Evolutionary conservation across 2,329 filamentous ascomycete genomes (phyloP).

Genomic region (Teratosphaeria pseudoeucalypti): DNA sequence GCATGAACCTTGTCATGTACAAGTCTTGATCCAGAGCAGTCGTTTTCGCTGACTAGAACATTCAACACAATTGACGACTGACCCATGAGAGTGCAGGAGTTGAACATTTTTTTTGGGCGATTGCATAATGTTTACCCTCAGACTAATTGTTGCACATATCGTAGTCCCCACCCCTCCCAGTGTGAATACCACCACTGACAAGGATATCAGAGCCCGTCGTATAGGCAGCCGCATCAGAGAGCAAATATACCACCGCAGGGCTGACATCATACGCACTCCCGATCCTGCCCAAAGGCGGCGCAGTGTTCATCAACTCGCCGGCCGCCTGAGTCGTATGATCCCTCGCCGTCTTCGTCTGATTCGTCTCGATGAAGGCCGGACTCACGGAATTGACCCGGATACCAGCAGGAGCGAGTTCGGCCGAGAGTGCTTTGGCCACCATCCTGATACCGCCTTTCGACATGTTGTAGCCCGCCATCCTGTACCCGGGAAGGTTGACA

Average conservation of each 20-base stretch:
- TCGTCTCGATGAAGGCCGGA: constrained; percentile 16
- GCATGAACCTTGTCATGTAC: too few relatives aligned
- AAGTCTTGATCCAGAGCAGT: too few relatives aligned
- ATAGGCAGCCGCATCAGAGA: constrained; percentile 6
- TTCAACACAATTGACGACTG: neutral
- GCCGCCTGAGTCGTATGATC: constrained; percentile 2
- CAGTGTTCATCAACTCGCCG: constrained; percentile 6
- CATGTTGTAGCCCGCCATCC: constrained; percentile 25
- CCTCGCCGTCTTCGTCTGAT: constrained; percentile 1
- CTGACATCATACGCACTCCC: constrained; percentile 6
- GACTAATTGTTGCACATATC: neutral
- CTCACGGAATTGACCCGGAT: constrained; percentile 15
- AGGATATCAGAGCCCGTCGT: constrained; percentile 7
- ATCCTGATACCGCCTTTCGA: constrained; percentile 20
- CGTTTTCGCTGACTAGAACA: too few relatives aligned
- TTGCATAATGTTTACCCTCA: too few relatives aligned
- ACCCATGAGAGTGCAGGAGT: neutral
- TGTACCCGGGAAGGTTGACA: constrained; percentile 22
- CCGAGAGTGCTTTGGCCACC: constrained; percentile 17
- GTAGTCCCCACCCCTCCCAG: constrained; percentile 1
- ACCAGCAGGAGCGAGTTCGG: constrained; percentile 11
- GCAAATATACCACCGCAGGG: constrained; percentile 4
- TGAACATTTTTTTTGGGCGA: neutral
- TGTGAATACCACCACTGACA: constrained; percentile 7
- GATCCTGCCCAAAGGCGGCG: constrained; percentile 5